Evolutionary conservation across 352 stramenopile species (phyloP).

Genomic region (Phytopythium kandeliae): DNA sequence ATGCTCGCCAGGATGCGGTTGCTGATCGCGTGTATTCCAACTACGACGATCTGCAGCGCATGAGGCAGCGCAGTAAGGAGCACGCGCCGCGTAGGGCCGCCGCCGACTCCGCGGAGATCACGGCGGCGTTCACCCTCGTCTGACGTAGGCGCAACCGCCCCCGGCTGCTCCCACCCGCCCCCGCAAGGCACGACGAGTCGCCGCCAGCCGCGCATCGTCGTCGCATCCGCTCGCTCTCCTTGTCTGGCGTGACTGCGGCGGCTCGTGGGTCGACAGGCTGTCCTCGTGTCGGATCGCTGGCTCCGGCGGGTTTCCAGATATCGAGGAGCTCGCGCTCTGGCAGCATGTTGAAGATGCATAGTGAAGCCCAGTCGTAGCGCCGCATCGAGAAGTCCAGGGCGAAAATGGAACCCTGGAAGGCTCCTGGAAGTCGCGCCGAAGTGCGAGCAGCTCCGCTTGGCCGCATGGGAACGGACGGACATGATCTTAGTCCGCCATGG

Average conservation of each 20-base stretch:
- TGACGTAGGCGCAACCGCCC: no score
- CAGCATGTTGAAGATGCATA: not conserved
- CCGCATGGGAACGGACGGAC: no score
- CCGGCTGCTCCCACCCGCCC: no score
- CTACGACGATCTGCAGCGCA: not conserved
- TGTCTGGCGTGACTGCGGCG: no score
- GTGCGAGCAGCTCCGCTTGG: no score
- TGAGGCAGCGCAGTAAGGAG: not conserved
- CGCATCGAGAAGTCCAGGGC: not conserved
- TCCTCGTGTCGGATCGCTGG: no score
- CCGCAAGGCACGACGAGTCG: no score
- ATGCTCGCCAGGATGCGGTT: not conserved
- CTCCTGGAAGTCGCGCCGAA: not conserved
- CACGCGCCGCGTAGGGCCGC: not conserved
- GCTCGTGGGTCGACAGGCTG: no score
- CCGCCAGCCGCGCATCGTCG: no score
- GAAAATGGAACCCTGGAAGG: not conserved
- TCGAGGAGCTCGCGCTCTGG: not conserved
- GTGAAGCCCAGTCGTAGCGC: not conserved
- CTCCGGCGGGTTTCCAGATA: no score
- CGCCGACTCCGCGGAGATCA: not conserved
- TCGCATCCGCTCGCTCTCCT: no score
- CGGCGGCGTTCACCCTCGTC: constrained; percentile 4
- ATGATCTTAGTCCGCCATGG: no score
- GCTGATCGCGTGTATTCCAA: not conserved